Percentiles rank a stretch among this genome's conserved stretches.
These are phyloP conservation scores for Xylaria flabelliformis DNA, from an alignment of 495 filamentous ascomycete genomes.

Conservation along the genomic window DNA sequence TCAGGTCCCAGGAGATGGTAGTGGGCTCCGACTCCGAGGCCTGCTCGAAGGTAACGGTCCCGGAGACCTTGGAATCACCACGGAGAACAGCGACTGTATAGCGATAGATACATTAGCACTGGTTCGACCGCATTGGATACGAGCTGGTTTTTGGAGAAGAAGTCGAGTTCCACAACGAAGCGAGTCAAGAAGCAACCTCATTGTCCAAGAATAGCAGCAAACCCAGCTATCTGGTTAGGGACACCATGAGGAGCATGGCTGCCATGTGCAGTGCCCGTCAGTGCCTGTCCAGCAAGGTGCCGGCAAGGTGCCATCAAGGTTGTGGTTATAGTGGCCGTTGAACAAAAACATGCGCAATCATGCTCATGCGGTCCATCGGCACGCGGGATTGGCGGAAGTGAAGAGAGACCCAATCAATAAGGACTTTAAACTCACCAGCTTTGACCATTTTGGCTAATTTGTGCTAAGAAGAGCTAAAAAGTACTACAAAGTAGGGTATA, in stretches of 20 bases:
- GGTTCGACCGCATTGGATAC: constrained; percentile 23
- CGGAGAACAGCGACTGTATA: constrained; percentile 87
- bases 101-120: constrained; percentile 38
- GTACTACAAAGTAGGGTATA: constrained; percentile 25
- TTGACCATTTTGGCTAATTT: constrained; percentile 81
- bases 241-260: constrained; percentile 13
- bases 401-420: constrained; percentile 34
- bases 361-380: constrained; percentile 45
- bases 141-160: background rate
- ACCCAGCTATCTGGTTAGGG: constrained; percentile 15
- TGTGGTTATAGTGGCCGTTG: constrained; percentile 26
- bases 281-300: constrained; percentile 42
- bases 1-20: constrained; percentile 90
- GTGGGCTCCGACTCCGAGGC: constrained; percentile 77
- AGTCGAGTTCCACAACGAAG: constrained; percentile 20
- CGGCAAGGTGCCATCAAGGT: constrained; percentile 26
- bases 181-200: constrained; percentile 30
- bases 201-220: constrained; percentile 21
- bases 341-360: constrained; percentile 45
- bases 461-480: constrained; percentile 24
- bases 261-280: constrained; percentile 24
- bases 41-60: constrained; percentile 96
- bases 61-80: constrained; percentile 91
- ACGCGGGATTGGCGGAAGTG: constrained; percentile 37
- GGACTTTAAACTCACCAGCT: constrained; percentile 72